A percentile compares a stretch with the other conserved stretches of the same genome.
phyloP scores from a whole-genome alignment of 352 stramenopile species.

The Phytophthora brassicae region DNA sequence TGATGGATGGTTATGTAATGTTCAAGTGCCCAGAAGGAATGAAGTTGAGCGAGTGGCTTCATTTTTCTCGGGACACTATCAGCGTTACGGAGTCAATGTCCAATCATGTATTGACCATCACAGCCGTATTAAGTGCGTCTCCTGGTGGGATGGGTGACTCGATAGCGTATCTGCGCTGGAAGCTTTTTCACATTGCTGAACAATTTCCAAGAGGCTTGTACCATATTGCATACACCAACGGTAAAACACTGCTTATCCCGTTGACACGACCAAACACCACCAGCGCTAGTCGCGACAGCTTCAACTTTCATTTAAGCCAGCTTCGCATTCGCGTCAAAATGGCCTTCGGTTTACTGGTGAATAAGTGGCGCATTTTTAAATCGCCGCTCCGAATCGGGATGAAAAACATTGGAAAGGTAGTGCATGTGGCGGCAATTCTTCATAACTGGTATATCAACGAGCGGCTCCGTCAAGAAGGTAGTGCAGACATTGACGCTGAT shows the following conservation, averaged over 20 bases:
- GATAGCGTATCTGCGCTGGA: background rate
- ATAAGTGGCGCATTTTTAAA: background rate
- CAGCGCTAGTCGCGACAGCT: background rate
- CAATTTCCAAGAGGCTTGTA: background rate
- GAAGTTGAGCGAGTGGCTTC: conserved; percentile 3
- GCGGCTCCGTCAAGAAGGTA: background rate
- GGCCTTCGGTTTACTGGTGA: background rate
- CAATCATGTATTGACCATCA: background rate
- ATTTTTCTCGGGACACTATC: conserved; percentile 7
- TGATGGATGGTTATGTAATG: conserved; percentile 6
- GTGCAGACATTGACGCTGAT: background rate
- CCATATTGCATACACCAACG: background rate
- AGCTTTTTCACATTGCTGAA: background rate
- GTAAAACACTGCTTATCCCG: background rate
- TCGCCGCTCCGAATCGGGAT: background rate
- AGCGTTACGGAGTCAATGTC: background rate
- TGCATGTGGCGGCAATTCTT: background rate
- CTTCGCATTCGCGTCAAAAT: background rate
- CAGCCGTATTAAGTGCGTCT: background rate
- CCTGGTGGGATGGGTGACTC: background rate
- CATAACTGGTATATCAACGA: background rate
- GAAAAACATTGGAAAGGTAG: background rate
- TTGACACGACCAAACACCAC: background rate
- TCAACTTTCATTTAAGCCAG: background rate
- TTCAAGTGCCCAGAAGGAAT: background rate